Evolutionary conservation across 1,139 yeast genomes (phyloP).

Genomic region (Sugiyamaella japonica): DNA sequence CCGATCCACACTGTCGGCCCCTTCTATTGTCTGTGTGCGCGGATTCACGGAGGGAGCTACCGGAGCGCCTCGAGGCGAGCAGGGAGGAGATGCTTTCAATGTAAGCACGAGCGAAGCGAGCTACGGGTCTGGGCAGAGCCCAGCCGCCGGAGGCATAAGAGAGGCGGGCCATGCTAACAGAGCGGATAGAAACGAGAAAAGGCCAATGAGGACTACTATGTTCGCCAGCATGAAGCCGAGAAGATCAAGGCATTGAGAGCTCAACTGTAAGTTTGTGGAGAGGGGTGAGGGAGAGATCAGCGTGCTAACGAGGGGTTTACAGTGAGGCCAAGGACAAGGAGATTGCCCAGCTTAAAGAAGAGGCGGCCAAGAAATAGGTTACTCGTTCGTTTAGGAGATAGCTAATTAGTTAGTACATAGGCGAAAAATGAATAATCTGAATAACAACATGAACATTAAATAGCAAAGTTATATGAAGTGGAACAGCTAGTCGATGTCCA

Average conservation of each 20-base stretch:
- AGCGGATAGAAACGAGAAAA: conserved; percentile 57
- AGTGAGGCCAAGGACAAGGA: conserved; percentile 34
- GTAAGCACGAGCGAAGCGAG: conserved; percentile 33
- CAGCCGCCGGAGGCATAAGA: not conserved
- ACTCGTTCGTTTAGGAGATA: not conserved
- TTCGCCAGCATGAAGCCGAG: conserved; percentile 63
- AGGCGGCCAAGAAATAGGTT: conserved; percentile 16
- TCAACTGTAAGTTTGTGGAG: conserved; percentile 25
- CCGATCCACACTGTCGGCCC: conserved; percentile 8
- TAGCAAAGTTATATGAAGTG: conserved; percentile 2
- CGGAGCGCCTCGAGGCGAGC: conserved; percentile 53
- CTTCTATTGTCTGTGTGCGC: conserved; percentile 10
- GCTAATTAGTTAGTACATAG: not conserved
- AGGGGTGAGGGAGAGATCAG: not conserved
- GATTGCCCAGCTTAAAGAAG: conserved; percentile 42
- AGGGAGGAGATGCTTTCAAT: conserved; percentile 54
- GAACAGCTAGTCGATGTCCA: conserved; percentile 21
- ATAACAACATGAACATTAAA: conserved; percentile 4
- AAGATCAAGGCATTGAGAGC: conserved; percentile 53
- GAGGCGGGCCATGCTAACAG: not conserved
- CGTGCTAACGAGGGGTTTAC: not conserved
- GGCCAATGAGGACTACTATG: conserved; percentile 66
- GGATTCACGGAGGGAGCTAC: conserved; percentile 50
- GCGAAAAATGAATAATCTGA: not conserved
- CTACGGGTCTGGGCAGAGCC: not conserved